Conservation (phyloP, 2,329 filamentous ascomycete genomes). For the Cladosporium sp. region DNA sequence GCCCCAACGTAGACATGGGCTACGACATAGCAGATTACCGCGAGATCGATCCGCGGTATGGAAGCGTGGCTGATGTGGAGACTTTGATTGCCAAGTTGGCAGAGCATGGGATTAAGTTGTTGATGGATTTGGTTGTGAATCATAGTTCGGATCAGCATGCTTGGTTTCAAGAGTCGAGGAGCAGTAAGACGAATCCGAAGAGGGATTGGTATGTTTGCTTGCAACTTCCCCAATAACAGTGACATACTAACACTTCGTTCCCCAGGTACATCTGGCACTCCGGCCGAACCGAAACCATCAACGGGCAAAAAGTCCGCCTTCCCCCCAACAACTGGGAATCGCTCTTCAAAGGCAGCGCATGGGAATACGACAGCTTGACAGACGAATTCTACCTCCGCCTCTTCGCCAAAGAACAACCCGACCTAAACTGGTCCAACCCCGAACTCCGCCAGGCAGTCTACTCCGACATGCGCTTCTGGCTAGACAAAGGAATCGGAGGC, state of each 20-base stretch:
- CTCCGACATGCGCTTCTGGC: constrained; percentile 65
- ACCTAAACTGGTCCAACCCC: constrained; percentile 76
- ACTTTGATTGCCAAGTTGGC: constrained; percentile 56
- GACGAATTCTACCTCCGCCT: constrained; percentile 73
- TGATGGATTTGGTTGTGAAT: constrained; percentile 73
- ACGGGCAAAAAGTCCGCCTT: constrained; percentile 28
- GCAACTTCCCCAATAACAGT: constrained; percentile 35
- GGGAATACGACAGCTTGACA: constrained; percentile 68
- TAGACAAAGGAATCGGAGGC: constrained; percentile 60
- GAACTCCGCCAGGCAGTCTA: constrained; percentile 66
- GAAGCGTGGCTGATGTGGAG: constrained; percentile 62
- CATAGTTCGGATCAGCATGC: constrained; percentile 63
- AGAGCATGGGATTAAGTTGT: constrained; percentile 60
- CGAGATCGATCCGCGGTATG: constrained; percentile 60
- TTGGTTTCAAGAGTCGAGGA: constrained; percentile 55
- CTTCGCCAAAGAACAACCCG: constrained; percentile 71
- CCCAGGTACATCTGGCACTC: constrained; percentile 11
- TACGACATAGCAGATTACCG: constrained; percentile 68
- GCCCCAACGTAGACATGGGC: constrained; percentile 63
- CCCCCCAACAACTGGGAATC: constrained; percentile 73
- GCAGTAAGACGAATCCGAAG: constrained; percentile 45
- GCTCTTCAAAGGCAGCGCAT: constrained; percentile 54
- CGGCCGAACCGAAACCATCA: background rate
- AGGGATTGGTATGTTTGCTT: constrained; percentile 51
- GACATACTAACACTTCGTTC: too few relatives aligned